These are phyloP conservation scores for Claviceps citrina DNA, from an alignment of 2,329 filamentous ascomycete genomes.

Conservation along the genomic window DNA sequence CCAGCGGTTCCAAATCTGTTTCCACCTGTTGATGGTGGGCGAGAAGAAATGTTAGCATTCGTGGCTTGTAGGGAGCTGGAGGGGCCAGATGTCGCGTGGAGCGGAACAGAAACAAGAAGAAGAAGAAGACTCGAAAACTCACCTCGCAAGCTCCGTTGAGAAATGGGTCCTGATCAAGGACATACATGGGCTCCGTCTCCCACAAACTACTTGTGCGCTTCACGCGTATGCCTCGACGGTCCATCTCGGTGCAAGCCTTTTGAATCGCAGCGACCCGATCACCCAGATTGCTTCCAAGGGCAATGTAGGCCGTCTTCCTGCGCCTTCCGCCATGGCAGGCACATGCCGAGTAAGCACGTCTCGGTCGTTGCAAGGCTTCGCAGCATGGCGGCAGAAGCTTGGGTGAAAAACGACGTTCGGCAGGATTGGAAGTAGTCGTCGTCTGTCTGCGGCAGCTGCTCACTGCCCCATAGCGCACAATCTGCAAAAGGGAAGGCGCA, in stretches of 20 bases:
- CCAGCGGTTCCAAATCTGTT: conserved; percentile 59
- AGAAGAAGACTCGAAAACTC: neutral
- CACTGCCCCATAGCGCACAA: neutral
- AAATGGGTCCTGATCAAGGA: conserved; percentile 74
- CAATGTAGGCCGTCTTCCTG: conserved; percentile 54
- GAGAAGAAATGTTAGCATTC: neutral
- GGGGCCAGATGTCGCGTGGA: neutral
- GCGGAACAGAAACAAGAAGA: neutral
- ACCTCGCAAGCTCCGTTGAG: conserved; percentile 90
- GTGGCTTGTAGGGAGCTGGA: neutral
- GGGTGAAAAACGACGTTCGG: too few relatives aligned
- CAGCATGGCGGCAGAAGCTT: too few relatives aligned
- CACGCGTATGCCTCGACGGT: conserved; percentile 54
- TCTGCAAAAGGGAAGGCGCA: neutral
- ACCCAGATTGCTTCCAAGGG: conserved; percentile 83
- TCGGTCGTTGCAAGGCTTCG: too few relatives aligned
- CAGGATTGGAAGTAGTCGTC: neutral
- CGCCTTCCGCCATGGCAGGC: conserved; percentile 20
- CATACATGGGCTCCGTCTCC: conserved; percentile 95
- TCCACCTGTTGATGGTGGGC: conserved; percentile 44
- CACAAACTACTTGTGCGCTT: conserved; percentile 75
- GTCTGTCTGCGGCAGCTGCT: neutral
- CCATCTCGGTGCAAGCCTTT: conserved; percentile 64
- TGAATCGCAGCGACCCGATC: conserved; percentile 78
- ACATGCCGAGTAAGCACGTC: conserved; percentile 16